Conservation (phyloP, 2,329 filamentous ascomycete genomes). For the Moelleriella libera region DNA sequence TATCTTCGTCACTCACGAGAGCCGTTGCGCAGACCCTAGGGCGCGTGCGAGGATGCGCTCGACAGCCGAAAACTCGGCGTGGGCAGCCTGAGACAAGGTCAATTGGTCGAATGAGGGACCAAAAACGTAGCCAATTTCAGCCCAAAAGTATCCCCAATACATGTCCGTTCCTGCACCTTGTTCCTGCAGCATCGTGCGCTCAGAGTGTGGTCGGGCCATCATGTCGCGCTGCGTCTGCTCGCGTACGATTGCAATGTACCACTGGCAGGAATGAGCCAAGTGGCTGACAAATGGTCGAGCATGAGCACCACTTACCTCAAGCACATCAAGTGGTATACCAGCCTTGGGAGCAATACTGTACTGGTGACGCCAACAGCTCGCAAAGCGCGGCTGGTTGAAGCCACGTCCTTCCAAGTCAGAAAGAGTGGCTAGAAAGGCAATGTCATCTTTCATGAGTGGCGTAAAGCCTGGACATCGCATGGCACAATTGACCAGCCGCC, state of each 20-base stretch:
- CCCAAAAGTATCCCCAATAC: slow-evolving; percentile 40
- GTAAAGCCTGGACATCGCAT: slow-evolving; percentile 48
- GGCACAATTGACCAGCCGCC: slow-evolving; percentile 35
- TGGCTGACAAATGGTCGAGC: background rate
- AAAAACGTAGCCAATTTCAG: slow-evolving; percentile 26
- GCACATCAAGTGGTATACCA: slow-evolving; percentile 32
- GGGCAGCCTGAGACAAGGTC: slow-evolving; percentile 31
- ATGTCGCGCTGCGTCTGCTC: slow-evolving; percentile 32
- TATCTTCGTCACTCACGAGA: background rate
- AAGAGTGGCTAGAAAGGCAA: slow-evolving; percentile 29
- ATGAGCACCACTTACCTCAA: slow-evolving; percentile 30
- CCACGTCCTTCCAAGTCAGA: slow-evolving; percentile 17
- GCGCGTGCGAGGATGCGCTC: slow-evolving; percentile 33
- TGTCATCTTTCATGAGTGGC: slow-evolving; percentile 44
- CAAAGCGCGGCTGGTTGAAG: slow-evolving; percentile 32
- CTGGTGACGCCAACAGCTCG: slow-evolving; percentile 35
- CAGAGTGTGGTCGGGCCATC: slow-evolving; percentile 22
- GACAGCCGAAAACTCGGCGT: slow-evolving; percentile 32
- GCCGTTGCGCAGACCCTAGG: slow-evolving; percentile 8
- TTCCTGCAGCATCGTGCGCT: slow-evolving; percentile 24
- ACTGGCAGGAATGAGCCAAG: slow-evolving; percentile 23
- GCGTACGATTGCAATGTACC: slow-evolving; percentile 41
- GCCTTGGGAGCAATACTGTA: slow-evolving; percentile 37
- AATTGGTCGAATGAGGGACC: slow-evolving; percentile 30
- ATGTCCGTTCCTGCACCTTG: slow-evolving; percentile 18